Conservation (phyloP, 495 filamentous ascomycete species). For the Hypoxylon lienhwacheense region DNA sequence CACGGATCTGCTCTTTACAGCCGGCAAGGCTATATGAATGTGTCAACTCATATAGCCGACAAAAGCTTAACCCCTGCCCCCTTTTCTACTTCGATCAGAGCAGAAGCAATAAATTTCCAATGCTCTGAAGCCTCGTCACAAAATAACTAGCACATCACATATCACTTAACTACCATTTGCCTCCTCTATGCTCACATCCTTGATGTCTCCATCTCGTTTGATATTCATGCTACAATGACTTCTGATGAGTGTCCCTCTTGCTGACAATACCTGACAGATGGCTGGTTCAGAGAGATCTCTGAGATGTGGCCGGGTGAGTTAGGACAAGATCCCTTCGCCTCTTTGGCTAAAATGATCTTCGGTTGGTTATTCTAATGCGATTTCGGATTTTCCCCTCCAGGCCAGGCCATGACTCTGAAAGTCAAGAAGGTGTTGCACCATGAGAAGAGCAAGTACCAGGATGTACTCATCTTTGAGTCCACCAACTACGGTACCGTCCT, state of each 20-base stretch:
- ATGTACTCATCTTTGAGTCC: slow-evolving; percentile 96
- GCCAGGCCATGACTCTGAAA: slow-evolving; percentile 97
- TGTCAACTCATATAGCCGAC: slow-evolving; percentile 4
- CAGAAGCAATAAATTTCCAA: too few relatives aligned
- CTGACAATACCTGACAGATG: slow-evolving; percentile 63
- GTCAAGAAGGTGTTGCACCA: slow-evolving; percentile 97
- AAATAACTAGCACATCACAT: too few relatives aligned
- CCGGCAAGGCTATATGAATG: neutral
- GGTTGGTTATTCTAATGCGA: slow-evolving; percentile 13
- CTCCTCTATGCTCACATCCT: neutral
- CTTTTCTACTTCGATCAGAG: too few relatives aligned
- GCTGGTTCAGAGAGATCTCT: slow-evolving; percentile 98
- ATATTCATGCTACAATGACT: neutral
- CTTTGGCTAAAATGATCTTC: neutral
- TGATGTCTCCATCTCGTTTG: neutral
- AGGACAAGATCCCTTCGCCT: neutral
- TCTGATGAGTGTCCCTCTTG: neutral
- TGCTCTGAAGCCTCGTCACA: too few relatives aligned
- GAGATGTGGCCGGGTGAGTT: slow-evolving; percentile 87
- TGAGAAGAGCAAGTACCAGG: slow-evolving; percentile 98
- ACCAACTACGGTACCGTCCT: slow-evolving; percentile 95
- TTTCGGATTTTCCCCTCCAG: slow-evolving; percentile 26
- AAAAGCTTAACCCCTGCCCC: slow-evolving; percentile 2
- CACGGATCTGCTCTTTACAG: too few relatives aligned
- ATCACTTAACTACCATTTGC: neutral